Base-by-base conservation (phyloP, 176 grass and related monocot species). In the maize (Zea mays) region DNA sequence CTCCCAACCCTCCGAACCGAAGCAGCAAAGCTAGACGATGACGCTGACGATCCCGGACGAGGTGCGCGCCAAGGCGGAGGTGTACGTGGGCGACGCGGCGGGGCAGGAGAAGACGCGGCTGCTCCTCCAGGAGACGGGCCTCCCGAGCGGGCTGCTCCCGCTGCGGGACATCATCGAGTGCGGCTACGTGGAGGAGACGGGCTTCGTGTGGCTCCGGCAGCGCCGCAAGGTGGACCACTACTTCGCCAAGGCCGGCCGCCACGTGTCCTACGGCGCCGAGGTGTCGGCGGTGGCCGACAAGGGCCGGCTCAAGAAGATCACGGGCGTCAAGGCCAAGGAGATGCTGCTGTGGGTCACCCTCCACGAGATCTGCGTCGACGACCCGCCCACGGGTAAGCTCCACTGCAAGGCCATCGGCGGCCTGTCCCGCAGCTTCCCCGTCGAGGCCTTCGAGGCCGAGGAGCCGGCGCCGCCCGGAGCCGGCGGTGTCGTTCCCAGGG, bases 281-380 rank as follows among this genome's bases (percentile, higher is more conserved):
- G 89, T 94, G 72, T 88, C 89, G 8, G 92, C 86, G 43, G 20
- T 65, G 4, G 85, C 89, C 3, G 96, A 98, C 5, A 71, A 85
- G 35, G 81, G 67, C 5, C 61, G 82, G 16, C 93, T 95, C 51
- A 73, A 51, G 67, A 99, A 90, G 83, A 83, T 92, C 45, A 87
- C 90, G 3, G 96, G 87, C 0, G 92, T 99, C 16, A 98, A 99
- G 85, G 89, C 87, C 49, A 95, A 95, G 85, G 96, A 99, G 87
- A 60, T 94, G 33, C 87, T 94, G 17, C 44, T 98, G 37, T 99
- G 96, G 96, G 64, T 99, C 27, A 82, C 52, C 0, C 74, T 99
- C 43, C 65, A 86, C 9, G 92, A 98, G 83, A 92, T 98, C 82
- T 87, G 85, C 67, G 35, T 90, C 74, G 89, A 90, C 0, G 81